Evolutionary conservation across 2,329 filamentous ascomycete species (phyloP), one percentile per base, ranked within the genome.

Genomic region (Juglanconis sp.): DNA sequence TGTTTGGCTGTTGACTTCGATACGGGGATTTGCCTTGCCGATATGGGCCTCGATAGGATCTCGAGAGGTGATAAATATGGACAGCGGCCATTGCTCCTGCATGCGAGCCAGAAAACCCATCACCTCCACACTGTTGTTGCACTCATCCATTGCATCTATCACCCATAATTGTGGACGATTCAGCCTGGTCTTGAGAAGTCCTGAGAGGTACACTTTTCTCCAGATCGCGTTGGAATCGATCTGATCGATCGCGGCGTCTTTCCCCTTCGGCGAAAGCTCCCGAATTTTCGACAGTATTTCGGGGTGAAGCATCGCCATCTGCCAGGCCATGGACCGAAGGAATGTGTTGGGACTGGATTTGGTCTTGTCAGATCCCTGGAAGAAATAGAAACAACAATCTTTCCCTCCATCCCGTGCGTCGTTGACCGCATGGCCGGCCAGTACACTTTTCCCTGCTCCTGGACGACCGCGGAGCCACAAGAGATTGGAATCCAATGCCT

Each of bases 121-220:
- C 10, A 72, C 54, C 1, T 70, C 68, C 1, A 55, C 4, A 2
- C 60, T 55, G 5, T 48, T 56, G 32, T 60, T 66, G 57, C 69
- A 71, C 40, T 73, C 72, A 40, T 73, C 72, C 13, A 74, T 40
- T 1, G 69, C 68, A 46, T 74, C 72, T 30, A 74, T 68, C 3
- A 73, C 63, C 70, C 70, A 73, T 53, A 68, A 70, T 34, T 73
- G 70, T 0, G 66, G 64, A 11, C 36, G 58, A 13, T 57, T 61
- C 1, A 70, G 58, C 24, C 53, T 63, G 2, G 62, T 17, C 34
- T 65, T 69, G 4, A 69, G 58, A 3, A 73, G 66, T 0, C 64
- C 66, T 1, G 64, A 53, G 2, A 66, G 31, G 11, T 67, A 68
- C 0, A 72, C 10, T 9, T 64, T 67, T 1, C 69, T 59, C 71